These are phyloP conservation scores for Lepraria neglecta DNA, from an alignment of 495 filamentous ascomycete species.

Conservation along the genomic window DNA sequence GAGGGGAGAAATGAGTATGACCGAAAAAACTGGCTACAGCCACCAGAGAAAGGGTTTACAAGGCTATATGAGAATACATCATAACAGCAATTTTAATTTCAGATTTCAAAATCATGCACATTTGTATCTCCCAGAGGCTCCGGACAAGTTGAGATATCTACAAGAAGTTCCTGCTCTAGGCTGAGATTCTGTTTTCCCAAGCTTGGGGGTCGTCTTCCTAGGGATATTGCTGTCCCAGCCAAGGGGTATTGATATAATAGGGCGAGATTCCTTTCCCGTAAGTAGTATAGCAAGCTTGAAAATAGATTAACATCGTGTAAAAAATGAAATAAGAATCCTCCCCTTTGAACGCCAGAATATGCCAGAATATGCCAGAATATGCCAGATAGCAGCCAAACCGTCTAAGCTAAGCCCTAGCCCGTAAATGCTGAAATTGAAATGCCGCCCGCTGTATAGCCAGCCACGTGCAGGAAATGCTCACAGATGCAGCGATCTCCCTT, in stretches of 20 bases:
- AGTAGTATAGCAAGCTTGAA: background rate
- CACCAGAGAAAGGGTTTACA: conserved; percentile 68
- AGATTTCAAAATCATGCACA: no score
- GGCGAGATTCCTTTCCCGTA: no score
- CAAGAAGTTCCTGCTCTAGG: no score
- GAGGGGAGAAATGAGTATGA: conserved; percentile 82
- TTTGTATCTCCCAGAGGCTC: no score
- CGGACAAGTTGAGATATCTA: no score
- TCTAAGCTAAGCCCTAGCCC: conserved; percentile 7
- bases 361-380: conserved; percentile 3
- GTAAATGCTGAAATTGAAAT: conserved; percentile 16
- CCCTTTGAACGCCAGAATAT: conserved; percentile 1
- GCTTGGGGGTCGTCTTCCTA: no score
- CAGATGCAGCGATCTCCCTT: background rate
- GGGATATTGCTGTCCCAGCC: no score
- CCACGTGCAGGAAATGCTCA: background rate
- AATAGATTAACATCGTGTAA: background rate
- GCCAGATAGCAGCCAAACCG: background rate
- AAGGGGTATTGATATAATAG: no score
- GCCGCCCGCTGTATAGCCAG: background rate
- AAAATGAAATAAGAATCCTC: background rate
- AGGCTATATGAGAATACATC: conserved; percentile 42
- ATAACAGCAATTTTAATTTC: background rate
- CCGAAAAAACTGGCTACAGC: conserved; percentile 86
- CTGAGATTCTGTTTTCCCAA: no score